A percentile compares a stretch with the other conserved stretches of the same genome.
Evolutionary conservation across 768 basidiomycete species (phyloP).

Genomic region (Dioszegia hungarica): DNA sequence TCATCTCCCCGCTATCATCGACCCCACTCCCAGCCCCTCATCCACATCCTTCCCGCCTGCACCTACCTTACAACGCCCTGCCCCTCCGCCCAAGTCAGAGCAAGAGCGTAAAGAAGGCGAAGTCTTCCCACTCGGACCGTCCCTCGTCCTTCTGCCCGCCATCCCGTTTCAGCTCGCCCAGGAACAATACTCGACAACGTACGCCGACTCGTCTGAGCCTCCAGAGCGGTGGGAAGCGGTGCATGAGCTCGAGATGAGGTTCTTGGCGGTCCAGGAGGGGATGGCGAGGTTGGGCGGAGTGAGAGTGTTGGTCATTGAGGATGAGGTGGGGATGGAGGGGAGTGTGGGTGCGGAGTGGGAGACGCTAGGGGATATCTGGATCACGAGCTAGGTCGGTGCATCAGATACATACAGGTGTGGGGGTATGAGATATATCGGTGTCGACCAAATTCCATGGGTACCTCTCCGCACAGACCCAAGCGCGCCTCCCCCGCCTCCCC

Average conservation of each 20-base stretch:
- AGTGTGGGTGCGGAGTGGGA: conserved; percentile 24
- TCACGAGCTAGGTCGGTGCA: conserved; percentile 2
- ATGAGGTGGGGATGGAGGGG: conserved; percentile 7
- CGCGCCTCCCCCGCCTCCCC: too few species aligned
- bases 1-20: background rate
- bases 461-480: too few species aligned
- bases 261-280: conserved; percentile 29
- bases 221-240: conserved; percentile 24
- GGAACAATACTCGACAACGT: conserved; percentile 20
- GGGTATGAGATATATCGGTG: too few species aligned
- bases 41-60: conserved; percentile 22
- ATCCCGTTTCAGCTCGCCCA: conserved; percentile 1
- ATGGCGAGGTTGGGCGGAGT: conserved; percentile 27
- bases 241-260: conserved; percentile 20
- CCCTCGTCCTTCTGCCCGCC: background rate
- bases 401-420: background rate
- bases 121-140: conserved; percentile 9
- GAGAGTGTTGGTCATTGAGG: conserved; percentile 23
- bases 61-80: conserved; percentile 11
- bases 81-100: background rate
- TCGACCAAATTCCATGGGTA: too few species aligned
- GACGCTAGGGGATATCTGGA: conserved; percentile 30
- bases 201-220: conserved; percentile 4
- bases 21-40: background rate
- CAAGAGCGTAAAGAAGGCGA: background rate